phyloP scores from a whole-genome alignment of 2,329 filamentous ascomycete genomes.

The Fusarium sp. region DNA sequence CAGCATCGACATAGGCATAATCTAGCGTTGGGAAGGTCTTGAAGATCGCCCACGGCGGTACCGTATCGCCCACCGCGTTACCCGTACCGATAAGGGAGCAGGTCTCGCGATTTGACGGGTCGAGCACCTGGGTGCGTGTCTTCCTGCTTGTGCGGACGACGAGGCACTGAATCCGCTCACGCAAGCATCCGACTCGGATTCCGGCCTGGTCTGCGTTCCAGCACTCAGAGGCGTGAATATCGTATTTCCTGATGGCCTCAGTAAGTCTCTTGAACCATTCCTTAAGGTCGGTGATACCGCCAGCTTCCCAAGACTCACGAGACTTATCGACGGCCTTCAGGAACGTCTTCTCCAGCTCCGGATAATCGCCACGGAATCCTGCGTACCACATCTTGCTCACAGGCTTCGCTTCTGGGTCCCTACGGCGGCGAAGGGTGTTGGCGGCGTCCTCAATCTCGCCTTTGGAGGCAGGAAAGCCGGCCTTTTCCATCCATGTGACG shows the following conservation, averaged over 20 bases:
- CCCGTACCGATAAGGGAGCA: conserved; percentile 2
- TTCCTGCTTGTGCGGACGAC: no score
- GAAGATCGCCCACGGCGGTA: conserved; percentile 9
- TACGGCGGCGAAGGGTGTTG: background rate
- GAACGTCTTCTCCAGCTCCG: conserved; percentile 16
- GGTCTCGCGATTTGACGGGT: conserved; percentile 10
- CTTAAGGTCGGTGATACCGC: no score
- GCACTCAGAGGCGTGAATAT: no score
- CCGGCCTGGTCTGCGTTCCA: no score
- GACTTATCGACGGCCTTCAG: no score
- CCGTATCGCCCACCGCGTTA: conserved; percentile 4
- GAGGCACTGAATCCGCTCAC: no score
- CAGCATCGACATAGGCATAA: conserved; percentile 6
- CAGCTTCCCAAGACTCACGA: no score
- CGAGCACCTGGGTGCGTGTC: no score
- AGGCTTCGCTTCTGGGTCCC: background rate
- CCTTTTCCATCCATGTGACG: background rate
- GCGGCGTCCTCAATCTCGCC: background rate
- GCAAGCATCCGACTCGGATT: no score
- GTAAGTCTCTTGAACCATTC: no score
- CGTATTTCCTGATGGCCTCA: no score
- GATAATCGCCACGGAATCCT: conserved; percentile 12
- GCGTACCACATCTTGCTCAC: conserved; percentile 8
- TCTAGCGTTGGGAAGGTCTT: conserved; percentile 2
- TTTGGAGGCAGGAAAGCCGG: background rate